These are phyloP conservation scores for Lodderomyces metapsilosis DNA, from an alignment of 1,139 yeast genomes.

Conservation along the genomic window DNA sequence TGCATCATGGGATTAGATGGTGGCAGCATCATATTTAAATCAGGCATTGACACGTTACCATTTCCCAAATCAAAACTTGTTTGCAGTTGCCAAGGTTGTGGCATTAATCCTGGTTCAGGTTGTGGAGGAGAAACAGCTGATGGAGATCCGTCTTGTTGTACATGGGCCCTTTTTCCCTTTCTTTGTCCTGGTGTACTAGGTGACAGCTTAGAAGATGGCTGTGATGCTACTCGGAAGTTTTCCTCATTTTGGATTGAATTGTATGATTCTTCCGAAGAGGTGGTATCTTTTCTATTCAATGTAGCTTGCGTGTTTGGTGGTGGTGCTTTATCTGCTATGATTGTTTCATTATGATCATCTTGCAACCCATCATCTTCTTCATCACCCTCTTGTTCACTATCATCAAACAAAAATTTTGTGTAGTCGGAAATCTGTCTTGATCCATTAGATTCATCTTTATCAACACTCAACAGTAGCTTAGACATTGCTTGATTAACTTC, in stretches of 20 bases:
- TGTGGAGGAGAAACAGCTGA: not conserved
- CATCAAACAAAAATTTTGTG: slow-evolving; percentile 29
- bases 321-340: slow-evolving; percentile 6
- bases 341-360: slow-evolving; percentile 6
- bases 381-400: slow-evolving; percentile 11
- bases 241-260: slow-evolving; percentile 41
- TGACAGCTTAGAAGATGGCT: slow-evolving; percentile 4
- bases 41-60: slow-evolving; percentile 4
- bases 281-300: slow-evolving; percentile 25
- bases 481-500: not conserved
- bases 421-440: slow-evolving; percentile 36
- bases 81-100: slow-evolving; percentile 4
- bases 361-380: not conserved
- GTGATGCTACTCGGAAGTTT: slow-evolving; percentile 31
- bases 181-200: slow-evolving; percentile 3
- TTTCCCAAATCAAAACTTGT: not conserved
- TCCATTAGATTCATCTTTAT: slow-evolving; percentile 6
- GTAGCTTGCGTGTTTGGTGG: slow-evolving; percentile 17
- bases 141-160: not conserved
- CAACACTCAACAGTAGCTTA: slow-evolving; percentile 1
- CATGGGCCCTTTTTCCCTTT: slow-evolving; percentile 5
- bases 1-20: slow-evolving; percentile 8
- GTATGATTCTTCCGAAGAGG: slow-evolving; percentile 29
- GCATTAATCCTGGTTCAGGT: slow-evolving; percentile 2
- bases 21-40: slow-evolving; percentile 3